Conservation (phyloP, 805 yeast species). For the Zygosaccharomyces bisporus region DNA sequence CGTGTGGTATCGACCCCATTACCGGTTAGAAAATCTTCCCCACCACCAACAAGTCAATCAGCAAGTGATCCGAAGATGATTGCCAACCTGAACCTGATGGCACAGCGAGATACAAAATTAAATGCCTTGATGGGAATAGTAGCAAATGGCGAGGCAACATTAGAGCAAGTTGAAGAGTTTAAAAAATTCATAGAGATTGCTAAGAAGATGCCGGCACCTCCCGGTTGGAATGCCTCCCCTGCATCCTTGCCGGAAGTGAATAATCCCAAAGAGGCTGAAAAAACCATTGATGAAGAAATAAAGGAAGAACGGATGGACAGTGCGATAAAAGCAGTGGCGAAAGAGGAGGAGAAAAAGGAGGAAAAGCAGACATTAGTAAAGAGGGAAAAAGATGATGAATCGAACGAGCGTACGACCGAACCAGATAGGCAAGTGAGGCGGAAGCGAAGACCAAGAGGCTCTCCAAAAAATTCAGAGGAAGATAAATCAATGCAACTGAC, state of each 20-base stretch:
- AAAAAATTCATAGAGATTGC: constrained; percentile 80
- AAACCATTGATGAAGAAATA: constrained; percentile 4
- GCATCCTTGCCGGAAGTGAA: constrained; percentile 6
- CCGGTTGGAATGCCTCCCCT: constrained; percentile 35
- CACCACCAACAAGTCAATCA: constrained; percentile 28
- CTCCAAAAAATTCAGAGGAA: constrained; percentile 21
- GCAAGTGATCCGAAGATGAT: constrained; percentile 78
- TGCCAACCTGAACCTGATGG: constrained; percentile 77
- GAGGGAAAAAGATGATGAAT: constrained; percentile 13
- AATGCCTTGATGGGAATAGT: constrained; percentile 76
- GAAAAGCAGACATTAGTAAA: constrained; percentile 8
- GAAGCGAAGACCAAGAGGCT: constrained; percentile 10
- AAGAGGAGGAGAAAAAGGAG: constrained; percentile 15
- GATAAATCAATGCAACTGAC: constrained; percentile 57
- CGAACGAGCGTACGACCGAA: constrained; percentile 18
- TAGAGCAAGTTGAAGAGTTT: constrained; percentile 69
- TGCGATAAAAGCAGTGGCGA: constrained; percentile 9
- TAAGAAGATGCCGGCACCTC: constrained; percentile 59
- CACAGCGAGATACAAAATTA: constrained; percentile 64
- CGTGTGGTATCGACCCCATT: background rate
- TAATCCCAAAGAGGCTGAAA: constrained; percentile 4
- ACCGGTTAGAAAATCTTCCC: constrained; percentile 1
- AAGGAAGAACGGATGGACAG: constrained; percentile 14
- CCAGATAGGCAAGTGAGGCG: constrained; percentile 12
- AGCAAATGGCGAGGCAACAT: constrained; percentile 75